phyloP scores from a whole-genome alignment of 192 early-diverging fungal genomes.

The Coemansia sp. region DNA sequence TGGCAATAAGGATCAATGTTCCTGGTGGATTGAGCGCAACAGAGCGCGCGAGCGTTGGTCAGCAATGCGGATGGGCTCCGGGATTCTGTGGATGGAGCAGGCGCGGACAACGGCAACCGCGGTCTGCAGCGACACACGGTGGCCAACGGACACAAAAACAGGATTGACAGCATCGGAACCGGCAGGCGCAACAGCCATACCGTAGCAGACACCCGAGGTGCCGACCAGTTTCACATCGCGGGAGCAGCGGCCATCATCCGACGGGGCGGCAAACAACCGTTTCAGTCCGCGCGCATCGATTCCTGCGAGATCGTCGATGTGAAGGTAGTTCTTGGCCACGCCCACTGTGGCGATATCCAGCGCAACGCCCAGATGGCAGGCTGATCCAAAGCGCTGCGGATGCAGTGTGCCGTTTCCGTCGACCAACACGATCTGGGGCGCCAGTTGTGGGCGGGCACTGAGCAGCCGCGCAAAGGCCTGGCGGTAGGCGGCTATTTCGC shows the following conservation, averaged over 20 bases:
- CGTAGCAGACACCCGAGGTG: slow-evolving; percentile 51
- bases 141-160: slow-evolving; percentile 85
- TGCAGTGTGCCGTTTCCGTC: slow-evolving; percentile 90
- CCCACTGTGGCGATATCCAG: slow-evolving; percentile 79
- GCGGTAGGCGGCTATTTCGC: slow-evolving; percentile 70
- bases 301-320: slow-evolving; percentile 59
- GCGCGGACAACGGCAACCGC: slow-evolving; percentile 67
- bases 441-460: slow-evolving; percentile 53
- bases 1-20: too few species aligned
- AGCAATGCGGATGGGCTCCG: slow-evolving; percentile 90
- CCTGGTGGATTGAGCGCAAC: neutral
- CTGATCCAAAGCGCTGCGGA: slow-evolving; percentile 84
- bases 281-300: slow-evolving; percentile 59
- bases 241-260: slow-evolving; percentile 12
- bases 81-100: slow-evolving; percentile 69
- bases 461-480: slow-evolving; percentile 61
- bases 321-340: slow-evolving; percentile 87
- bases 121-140: slow-evolving; percentile 68
- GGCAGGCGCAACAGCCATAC: slow-evolving; percentile 58
- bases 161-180: slow-evolving; percentile 64
- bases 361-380: slow-evolving; percentile 78
- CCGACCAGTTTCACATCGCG: slow-evolving; percentile 52
- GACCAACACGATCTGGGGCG: slow-evolving; percentile 78
- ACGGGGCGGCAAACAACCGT: slow-evolving; percentile 20
- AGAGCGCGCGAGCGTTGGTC: slow-evolving; percentile 57